These are phyloP conservation scores for Scleroderma bovista DNA, from an alignment of 768 basidiomycete genomes.

Conservation along the genomic window DNA sequence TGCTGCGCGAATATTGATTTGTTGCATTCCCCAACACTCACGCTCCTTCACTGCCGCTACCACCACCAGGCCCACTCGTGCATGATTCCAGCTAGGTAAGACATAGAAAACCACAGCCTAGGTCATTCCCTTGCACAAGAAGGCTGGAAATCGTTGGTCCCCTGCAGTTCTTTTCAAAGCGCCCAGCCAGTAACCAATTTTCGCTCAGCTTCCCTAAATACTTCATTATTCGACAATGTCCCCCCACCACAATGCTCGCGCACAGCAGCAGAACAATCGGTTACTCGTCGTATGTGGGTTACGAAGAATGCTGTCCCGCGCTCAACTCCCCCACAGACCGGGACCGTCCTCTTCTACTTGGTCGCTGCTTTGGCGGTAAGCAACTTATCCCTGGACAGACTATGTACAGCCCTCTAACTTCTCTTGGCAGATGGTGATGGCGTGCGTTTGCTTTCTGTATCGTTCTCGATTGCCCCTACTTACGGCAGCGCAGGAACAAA, in stretches of 20 bases:
- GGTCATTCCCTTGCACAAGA: neutral
- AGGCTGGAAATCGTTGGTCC: neutral
- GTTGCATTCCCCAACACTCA: neutral
- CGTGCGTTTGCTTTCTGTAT: slow-evolving; percentile 40
- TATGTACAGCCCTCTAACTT: slow-evolving; percentile 1
- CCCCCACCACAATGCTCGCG: slow-evolving; percentile 19
- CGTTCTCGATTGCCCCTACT: neutral
- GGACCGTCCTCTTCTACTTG: slow-evolving; percentile 80
- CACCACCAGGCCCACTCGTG: no score
- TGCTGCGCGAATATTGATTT: no score
- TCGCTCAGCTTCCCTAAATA: neutral
- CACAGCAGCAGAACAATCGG: slow-evolving; percentile 27
- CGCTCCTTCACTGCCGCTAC: neutral
- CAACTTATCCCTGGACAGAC: slow-evolving; percentile 13
- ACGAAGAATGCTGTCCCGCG: neutral
- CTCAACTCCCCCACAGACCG: slow-evolving; percentile 40
- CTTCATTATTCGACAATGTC: slow-evolving; percentile 17
- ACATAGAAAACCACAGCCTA: neutral
- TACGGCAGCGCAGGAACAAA: slow-evolving; percentile 59
- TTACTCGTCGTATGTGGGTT: slow-evolving; percentile 27
- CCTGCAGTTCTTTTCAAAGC: neutral
- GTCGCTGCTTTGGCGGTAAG: slow-evolving; percentile 83
- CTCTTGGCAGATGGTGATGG: slow-evolving; percentile 76
- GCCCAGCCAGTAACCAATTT: neutral
- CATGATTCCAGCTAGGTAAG: neutral